phyloP scores from a whole-genome alignment of 179 eudicot species.

The Beta lomatogona region DNA sequence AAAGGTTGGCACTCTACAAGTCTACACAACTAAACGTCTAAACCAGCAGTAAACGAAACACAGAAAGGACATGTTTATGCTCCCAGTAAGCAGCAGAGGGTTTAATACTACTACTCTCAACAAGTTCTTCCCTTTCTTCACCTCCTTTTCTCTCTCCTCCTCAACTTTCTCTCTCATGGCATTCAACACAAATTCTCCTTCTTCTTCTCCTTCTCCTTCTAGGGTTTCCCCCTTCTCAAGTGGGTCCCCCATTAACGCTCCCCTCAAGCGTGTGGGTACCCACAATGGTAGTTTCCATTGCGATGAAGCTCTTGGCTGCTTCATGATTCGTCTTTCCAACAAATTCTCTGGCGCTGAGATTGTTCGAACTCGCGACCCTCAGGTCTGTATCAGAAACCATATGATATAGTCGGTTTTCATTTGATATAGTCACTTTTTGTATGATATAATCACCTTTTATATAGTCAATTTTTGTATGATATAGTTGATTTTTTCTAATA shows the following conservation, averaged over 20 bases:
- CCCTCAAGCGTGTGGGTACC: slow-evolving; percentile 70
- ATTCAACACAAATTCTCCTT: not conserved
- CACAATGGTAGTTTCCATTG: slow-evolving; percentile 96
- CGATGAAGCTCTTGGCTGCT: slow-evolving; percentile 92
- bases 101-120: slow-evolving; percentile 13
- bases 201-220: slow-evolving; percentile 26
- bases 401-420: too few relatives aligned
- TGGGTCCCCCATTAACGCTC: slow-evolving; percentile 34
- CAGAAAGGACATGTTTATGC: slow-evolving; percentile 13
- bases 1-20: too few relatives aligned
- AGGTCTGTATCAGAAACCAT: slow-evolving; percentile 33
- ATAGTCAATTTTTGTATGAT: too few relatives aligned
- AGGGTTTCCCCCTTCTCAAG: slow-evolving; percentile 40
- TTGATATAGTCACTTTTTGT: too few relatives aligned
- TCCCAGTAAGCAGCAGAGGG: not conserved
- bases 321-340: slow-evolving; percentile 84
- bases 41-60: too few relatives aligned
- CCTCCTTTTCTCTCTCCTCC: not conserved
- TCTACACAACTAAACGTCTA: too few relatives aligned
- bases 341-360: slow-evolving; percentile 63
- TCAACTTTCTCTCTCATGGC: slow-evolving; percentile 39
- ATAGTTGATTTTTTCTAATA: not conserved
- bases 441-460: too few relatives aligned
- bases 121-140: slow-evolving; percentile 19
- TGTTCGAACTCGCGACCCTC: slow-evolving; percentile 72